Evolutionary conservation across 495 filamentous ascomycete genomes (phyloP), one percentile per base, ranked within the genome.

Genomic region (Trichoderma reesei): DNA sequence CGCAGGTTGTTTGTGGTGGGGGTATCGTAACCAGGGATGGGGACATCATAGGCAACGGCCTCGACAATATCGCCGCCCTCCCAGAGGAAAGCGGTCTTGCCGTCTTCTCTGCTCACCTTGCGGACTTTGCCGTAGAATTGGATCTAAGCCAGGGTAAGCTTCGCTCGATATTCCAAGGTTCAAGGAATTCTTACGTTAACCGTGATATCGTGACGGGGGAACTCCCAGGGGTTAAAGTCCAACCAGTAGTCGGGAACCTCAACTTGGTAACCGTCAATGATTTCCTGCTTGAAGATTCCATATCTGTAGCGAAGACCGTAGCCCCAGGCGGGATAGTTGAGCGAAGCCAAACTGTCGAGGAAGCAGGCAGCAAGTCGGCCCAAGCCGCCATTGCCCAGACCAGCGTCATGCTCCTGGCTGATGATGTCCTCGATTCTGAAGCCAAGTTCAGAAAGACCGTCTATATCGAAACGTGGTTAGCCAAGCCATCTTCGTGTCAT

Each of bases 261-360:
- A 60, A 98, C 90, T 75, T 98, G 94, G 71, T 96, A 98, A 18
- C 94, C 94, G 71, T 98, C 88, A 60, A 97, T 85, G 68, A 98
- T 96, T 79, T 98, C 93, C 78, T 98, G 94, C 79, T 97, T 96
- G 85, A 98, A 98, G 72, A 98, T 98, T 68, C 94, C 94, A 74
- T 98, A 98, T 68, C 91, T 82, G 75, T 98, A 98, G 64, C 94
- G 85, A 68, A 98, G 75, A 18, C 91, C 94, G 68, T 98, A 98
- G 44, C 94, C 94, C 94, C 94, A 98, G 14, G 93, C 94, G 16
- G 94, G 90, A 70, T 88, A 96, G 78, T 98, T 93, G 65, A 98
- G 77, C 7, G 91, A 92, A 33, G 94, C 94, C 71, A 98, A 80
- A 65, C 91, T 96, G 79, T 98, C 94, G 64, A 98, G 83, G 77